phyloP scores from a whole-genome alignment of 1,284 basidiomycete genomes.

The Heterobasidion irregulare region DNA sequence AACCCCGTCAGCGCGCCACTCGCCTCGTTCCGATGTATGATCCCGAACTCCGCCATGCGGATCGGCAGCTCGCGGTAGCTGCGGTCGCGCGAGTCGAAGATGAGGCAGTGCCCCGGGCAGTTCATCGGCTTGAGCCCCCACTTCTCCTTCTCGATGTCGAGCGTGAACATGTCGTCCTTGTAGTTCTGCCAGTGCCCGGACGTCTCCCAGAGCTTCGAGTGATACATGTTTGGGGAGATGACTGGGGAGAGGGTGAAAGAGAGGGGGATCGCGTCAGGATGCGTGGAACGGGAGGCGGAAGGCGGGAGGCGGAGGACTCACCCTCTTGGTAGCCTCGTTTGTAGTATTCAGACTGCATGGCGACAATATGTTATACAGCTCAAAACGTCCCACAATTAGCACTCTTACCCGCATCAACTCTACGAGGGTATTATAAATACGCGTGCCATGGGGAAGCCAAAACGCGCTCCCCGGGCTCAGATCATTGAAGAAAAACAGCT shows the following conservation, averaged over 20 bases:
- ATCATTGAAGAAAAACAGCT: constrained; percentile 98
- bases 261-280: no score
- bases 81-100: constrained; percentile 93
- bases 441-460: constrained; percentile 95
- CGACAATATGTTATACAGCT: constrained; percentile 5
- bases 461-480: constrained; percentile 92
- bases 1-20: constrained; percentile 91
- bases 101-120: constrained; percentile 95
- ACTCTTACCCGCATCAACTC: constrained; percentile 80
- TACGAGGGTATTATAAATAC: constrained; percentile 93
- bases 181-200: constrained; percentile 99
- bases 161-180: constrained; percentile 94
- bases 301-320: constrained; percentile 16
- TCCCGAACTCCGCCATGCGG: constrained; percentile 97
- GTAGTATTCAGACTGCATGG: constrained; percentile 62
- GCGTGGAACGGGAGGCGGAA: not conserved
- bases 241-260: constrained; percentile 36
- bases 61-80: constrained; percentile 95
- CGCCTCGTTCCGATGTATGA: constrained; percentile 96
- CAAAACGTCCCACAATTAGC: constrained; percentile 1
- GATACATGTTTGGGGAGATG: constrained; percentile 97
- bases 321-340: constrained; percentile 87
- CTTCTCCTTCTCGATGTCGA: constrained; percentile 92
- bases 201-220: constrained; percentile 96
- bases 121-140: constrained; percentile 99